Conservation (phyloP, 108 stramenopile genomes). For the Cylindrotheca fusiformis region DNA sequence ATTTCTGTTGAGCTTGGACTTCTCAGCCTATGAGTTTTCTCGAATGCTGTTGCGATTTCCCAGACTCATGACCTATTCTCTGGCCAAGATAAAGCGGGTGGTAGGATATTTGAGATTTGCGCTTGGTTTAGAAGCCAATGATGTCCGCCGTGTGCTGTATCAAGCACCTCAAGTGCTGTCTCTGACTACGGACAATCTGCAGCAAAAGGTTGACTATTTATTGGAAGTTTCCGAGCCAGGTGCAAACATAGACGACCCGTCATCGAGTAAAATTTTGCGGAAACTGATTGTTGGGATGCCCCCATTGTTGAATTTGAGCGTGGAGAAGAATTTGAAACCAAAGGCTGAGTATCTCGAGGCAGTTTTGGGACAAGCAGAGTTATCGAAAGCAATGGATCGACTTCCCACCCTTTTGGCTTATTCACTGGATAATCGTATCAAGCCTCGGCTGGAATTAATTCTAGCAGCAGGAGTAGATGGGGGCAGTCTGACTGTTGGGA, state of each 20-base stretch:
- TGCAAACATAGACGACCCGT: not conserved
- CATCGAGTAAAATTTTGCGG: constrained; percentile 14
- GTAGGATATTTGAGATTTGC: constrained; percentile 68
- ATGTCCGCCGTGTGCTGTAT: constrained; percentile 73
- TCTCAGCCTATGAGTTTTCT: constrained; percentile 51
- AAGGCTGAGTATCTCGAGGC: constrained; percentile 64
- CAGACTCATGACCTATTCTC: constrained; percentile 60
- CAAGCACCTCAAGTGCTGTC: constrained; percentile 69
- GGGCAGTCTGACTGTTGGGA: constrained; percentile 61
- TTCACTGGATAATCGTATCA: constrained; percentile 66
- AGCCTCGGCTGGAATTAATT: constrained; percentile 62
- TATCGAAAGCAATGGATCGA: constrained; percentile 46
- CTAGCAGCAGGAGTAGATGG: constrained; percentile 38
- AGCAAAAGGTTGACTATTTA: constrained; percentile 61
- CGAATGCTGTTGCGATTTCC: constrained; percentile 64
- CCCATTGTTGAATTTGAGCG: constrained; percentile 44
- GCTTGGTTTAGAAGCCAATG: constrained; percentile 55
- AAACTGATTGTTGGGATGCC: constrained; percentile 70
- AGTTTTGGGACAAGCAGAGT: constrained; percentile 17
- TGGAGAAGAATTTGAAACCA: constrained; percentile 58
- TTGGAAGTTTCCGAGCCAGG: constrained; percentile 24
- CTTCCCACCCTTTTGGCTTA: constrained; percentile 77
- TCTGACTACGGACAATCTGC: constrained; percentile 51
- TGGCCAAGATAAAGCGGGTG: constrained; percentile 69
- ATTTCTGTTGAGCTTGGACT: constrained; percentile 57